These are phyloP conservation scores for Cydonia oblonga DNA, from an alignment of 331 rosid species.

Conservation along the genomic window DNA sequence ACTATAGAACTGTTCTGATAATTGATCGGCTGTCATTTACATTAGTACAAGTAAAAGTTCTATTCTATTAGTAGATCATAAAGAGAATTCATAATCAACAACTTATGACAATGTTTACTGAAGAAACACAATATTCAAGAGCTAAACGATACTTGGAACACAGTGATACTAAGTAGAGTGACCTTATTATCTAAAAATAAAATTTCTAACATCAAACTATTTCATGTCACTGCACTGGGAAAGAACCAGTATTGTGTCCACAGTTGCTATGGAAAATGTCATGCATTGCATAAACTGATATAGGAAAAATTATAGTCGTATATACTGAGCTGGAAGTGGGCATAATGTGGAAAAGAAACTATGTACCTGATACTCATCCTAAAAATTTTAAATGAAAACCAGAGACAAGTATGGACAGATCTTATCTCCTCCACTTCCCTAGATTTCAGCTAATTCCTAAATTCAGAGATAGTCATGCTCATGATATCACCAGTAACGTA, in stretches of 20 bases:
- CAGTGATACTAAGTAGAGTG: too few species aligned
- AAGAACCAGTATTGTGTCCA: not conserved
- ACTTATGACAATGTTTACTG: too few species aligned
- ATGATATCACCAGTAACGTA: slow-evolving; percentile 22
- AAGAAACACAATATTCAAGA: too few species aligned
- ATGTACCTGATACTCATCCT: too few species aligned
- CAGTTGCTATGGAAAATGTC: not conserved
- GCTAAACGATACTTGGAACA: too few species aligned
- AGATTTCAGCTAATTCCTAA: not conserved
- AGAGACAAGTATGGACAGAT: not conserved
- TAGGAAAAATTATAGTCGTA: too few species aligned
- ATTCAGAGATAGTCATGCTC: not conserved
- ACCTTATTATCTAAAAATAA: too few species aligned
- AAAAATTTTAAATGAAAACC: not conserved
- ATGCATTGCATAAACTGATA: not conserved
- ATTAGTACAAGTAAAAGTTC: not conserved
- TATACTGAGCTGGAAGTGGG: too few species aligned
- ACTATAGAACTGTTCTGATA: not conserved
- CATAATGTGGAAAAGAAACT: too few species aligned
- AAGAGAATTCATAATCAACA: not conserved
- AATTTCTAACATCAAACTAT: too few species aligned
- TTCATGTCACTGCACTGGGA: not conserved
- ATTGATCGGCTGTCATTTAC: not conserved
- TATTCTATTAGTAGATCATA: not conserved
- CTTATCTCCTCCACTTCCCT: not conserved